Evolutionary conservation across 164 flowering plant species (phyloP), one percentile per base, ranked within the genome.

Genomic region (Piper longum): DNA sequence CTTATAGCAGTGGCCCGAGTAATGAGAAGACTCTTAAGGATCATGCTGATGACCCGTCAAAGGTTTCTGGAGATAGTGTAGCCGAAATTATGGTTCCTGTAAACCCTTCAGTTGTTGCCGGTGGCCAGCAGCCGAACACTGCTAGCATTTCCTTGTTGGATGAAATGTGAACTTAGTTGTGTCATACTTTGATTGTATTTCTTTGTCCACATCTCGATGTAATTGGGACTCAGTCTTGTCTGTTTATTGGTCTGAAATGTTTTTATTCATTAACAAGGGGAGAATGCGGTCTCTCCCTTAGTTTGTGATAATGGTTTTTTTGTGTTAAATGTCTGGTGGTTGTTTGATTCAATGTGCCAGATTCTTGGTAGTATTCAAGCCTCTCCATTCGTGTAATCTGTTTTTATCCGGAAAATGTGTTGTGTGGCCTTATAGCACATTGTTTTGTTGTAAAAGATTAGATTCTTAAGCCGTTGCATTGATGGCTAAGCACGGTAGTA

Each of bases 1-100:
- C 74, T 43, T 67, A 45, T 41, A 83, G 71, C 45, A 84, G 83
- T 19, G 73, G 82, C 65, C 71, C 84, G 43, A 81, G 83, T 64
- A 68, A 73, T 55, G 70, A 73, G 63, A 80, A 81, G n/a, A 72
- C 78, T 8, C 68, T 65, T 67, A 73, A 67, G 56, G 79, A 80
- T 59, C 83, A 74, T 63, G n/a, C 41, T 5, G 86, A 78, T 61
- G 78, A 72, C 60, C 61, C 71, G 13, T 45, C 67, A 43, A 65
- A 66, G 66, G 84, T 76, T 64, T 76, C 74, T 7, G 78, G 71
- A 62, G 72, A 70, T 67, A 59, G 80, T 54, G 73, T 71, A 51
- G 72, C 80, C 56, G 61, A 78, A 1, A 7, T 72, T 0, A 72
- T 77, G 67, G 75, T 61, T 69, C 77, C 73, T 59, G 63, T 71